Evolutionary conservation across 2,329 filamentous ascomycete species (phyloP).

Genomic region (Neonectria magnoliae): DNA sequence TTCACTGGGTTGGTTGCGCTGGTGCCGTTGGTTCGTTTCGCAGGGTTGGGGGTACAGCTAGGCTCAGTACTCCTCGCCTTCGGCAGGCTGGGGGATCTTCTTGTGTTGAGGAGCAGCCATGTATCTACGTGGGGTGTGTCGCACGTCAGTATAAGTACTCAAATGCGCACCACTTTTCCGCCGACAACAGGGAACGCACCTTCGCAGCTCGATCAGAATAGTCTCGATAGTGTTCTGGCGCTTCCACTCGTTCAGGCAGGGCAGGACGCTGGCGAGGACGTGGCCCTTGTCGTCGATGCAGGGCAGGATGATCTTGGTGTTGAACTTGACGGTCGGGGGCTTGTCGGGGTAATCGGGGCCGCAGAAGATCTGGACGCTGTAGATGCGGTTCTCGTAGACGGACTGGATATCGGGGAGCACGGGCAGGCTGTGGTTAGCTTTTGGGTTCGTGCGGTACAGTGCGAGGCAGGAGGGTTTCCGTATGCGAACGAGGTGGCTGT

Average conservation of each 20-base stretch:
- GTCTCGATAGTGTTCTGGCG: constrained; percentile 96
- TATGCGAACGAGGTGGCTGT: not conserved
- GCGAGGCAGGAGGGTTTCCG: not conserved
- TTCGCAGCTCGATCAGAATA: constrained; percentile 84
- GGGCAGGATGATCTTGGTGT: constrained; percentile 95
- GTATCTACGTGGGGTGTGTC: constrained; percentile 65
- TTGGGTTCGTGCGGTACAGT: not conserved
- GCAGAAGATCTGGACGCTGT: constrained; percentile 97
- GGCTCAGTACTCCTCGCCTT: constrained; percentile 70
- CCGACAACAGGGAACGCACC: constrained; percentile 57
- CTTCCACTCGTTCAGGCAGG: constrained; percentile 90
- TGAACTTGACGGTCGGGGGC: constrained; percentile 90
- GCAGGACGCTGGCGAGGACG: constrained; percentile 85
- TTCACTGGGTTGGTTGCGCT: constrained; percentile 14
- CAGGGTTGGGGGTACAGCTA: not conserved
- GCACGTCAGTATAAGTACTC: not conserved
- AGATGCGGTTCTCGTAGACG: constrained; percentile 98
- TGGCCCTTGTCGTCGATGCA: constrained; percentile 87
- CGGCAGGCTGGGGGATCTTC: constrained; percentile 92
- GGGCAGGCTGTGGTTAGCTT: constrained; percentile 23
- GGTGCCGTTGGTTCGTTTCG: not conserved
- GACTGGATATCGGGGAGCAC: constrained; percentile 64
- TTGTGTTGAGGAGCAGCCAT: constrained; percentile 94
- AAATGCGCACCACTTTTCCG: not conserved
- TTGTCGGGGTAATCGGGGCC: constrained; percentile 87